A percentile compares a stretch with the other conserved stretches of the same genome.
These are phyloP conservation scores for Oehlia diaphana DNA, from an alignment of 192 early-diverging fungal species.

Conservation along the genomic window DNA sequence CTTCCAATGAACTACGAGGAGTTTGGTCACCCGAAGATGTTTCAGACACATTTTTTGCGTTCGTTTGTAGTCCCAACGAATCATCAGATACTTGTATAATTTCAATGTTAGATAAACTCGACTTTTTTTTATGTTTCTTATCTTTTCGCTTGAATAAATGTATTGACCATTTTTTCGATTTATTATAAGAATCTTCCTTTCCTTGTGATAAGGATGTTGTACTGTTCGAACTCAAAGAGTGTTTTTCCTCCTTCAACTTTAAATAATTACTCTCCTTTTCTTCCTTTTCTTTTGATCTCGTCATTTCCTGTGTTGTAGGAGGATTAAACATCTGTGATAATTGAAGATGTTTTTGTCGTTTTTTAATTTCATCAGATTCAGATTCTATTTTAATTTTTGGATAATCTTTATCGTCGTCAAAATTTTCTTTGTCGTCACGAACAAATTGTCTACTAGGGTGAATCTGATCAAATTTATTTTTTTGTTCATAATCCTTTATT, in stretches of 20 bases:
- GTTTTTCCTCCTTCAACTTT: background rate
- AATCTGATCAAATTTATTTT: background rate
- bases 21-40: slow-evolving; percentile 15
- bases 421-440: too few relatives aligned
- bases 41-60: background rate
- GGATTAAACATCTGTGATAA: slow-evolving; percentile 13
- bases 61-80: background rate
- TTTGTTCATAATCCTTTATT: slow-evolving; percentile 17
- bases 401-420: too few relatives aligned
- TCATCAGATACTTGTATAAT: background rate
- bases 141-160: slow-evolving; percentile 18
- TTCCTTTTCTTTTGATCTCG: background rate
- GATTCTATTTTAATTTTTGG: background rate
- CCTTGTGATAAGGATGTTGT: background rate
- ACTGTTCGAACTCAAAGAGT: background rate
- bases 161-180: slow-evolving; percentile 5
- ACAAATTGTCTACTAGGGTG: background rate
- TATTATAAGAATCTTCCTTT: slow-evolving; percentile 4
- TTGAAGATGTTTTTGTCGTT: background rate
- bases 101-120: background rate
- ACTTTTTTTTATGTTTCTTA: slow-evolving; percentile 8
- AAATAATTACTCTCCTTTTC: background rate
- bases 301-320: background rate
- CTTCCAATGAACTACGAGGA: background rate
- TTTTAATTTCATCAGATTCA: background rate